A percentile compares a stretch with the other conserved stretches of the same genome.
Conservation (phyloP, 805 yeast species). For the Lipomyces oligophaga region DNA sequence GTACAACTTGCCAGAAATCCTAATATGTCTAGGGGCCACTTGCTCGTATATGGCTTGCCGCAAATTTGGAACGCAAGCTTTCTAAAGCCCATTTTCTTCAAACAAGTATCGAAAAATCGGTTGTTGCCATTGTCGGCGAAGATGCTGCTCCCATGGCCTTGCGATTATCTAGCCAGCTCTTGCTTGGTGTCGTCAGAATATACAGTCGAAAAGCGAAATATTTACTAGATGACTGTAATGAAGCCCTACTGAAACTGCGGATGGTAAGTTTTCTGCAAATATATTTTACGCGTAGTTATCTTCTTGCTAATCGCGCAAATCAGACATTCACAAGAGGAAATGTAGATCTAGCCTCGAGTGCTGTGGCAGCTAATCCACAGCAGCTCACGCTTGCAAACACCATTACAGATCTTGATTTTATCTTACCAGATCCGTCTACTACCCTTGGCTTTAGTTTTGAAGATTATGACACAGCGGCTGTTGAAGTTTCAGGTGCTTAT, state of each 20-base stretch:
- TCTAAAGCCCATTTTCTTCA: conserved; percentile 67
- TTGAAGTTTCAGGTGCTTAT: conserved; percentile 26
- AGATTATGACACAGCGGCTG: conserved; percentile 15
- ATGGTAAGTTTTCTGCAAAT: conserved; percentile 37
- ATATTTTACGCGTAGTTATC: background rate
- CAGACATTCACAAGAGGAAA: conserved; percentile 35
- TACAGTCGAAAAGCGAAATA: conserved; percentile 83
- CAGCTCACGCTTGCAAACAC: conserved; percentile 68
- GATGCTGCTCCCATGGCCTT: conserved; percentile 61
- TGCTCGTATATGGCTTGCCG: conserved; percentile 90
- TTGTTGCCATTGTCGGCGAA: conserved; percentile 57
- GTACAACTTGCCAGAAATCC: background rate
- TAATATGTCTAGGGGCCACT: conserved; percentile 60
- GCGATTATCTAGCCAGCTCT: conserved; percentile 77
- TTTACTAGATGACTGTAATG: conserved; percentile 76
- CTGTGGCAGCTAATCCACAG: conserved; percentile 55
- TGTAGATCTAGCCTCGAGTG: conserved; percentile 56
- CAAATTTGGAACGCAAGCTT: conserved; percentile 75
- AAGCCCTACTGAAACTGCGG: conserved; percentile 66
- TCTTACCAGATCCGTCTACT: conserved; percentile 32
- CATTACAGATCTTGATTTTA: conserved; percentile 69
- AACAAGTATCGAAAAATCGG: conserved; percentile 66
- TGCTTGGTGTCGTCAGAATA: conserved; percentile 82
- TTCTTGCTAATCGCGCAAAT: background rate
- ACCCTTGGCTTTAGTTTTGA: conserved; percentile 32